Conservation (phyloP, 176 grass and related monocot genomes). For the Alopecurus myosuroides region DNA sequence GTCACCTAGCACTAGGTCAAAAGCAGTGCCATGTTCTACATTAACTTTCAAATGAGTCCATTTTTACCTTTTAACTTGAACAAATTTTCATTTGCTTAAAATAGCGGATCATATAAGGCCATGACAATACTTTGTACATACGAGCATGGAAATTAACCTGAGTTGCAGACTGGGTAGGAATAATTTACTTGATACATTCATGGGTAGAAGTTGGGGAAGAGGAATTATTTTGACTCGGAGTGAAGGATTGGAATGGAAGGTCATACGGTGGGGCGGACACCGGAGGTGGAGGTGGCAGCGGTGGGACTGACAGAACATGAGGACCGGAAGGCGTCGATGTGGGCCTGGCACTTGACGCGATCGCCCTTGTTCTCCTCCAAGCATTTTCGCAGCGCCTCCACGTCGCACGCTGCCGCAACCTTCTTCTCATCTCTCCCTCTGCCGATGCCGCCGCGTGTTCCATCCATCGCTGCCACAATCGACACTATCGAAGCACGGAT, state of each 20-base stretch:
- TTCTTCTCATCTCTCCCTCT: neutral
- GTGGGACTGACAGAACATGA: conserved; percentile 58
- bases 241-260: neutral
- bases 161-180: neutral
- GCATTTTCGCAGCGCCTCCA: conserved; percentile 71
- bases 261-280: neutral
- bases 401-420: conserved; percentile 44
- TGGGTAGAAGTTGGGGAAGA: neutral
- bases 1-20: neutral
- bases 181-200: neutral
- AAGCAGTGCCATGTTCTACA: neutral
- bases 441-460: neutral
- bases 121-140: neutral
- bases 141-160: neutral
- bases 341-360: conserved; percentile 65
- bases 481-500: neutral
- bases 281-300: neutral
- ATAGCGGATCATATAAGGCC: neutral
- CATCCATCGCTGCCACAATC: neutral
- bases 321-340: conserved; percentile 82
- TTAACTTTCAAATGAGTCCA: neutral
- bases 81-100: neutral
- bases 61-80: neutral
- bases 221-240: neutral
- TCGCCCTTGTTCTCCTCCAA: conserved; percentile 85